Base-by-base conservation (phyloP, 306 rosid species). In the Senna siamea region DNA sequence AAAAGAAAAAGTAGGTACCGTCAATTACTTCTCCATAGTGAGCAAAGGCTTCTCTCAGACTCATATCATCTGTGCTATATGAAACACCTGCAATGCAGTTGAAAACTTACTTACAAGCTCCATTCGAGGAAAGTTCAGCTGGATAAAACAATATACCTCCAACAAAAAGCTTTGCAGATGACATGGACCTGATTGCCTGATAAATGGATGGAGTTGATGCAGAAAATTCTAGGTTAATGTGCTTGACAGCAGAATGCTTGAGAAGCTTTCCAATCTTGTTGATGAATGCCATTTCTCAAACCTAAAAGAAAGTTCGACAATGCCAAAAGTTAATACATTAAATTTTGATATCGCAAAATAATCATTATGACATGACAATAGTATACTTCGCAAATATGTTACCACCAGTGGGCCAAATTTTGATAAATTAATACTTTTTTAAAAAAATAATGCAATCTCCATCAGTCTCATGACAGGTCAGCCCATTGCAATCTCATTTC, bases 161-260 rank as follows among this genome's bases (percentile, higher is more conserved):
- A 20, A 85, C 67, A 56, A 85, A 81, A 61, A 85, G 19, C 75
- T 76, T 85, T 26, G 78, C 61, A 32, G 88, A 78, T 53, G 86
- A 85, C 86, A 85, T 81, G 69, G 79, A 85, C 74, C 86, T 72
- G 63, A 85, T 81, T 61, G 86, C 77, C 73, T 81, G 88, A 57
- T 72, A 78, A 37, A 79, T 14, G 4, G 82, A 81, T 48, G 86
- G 86, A 68, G 56, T 67, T 15, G 79, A 85, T 32, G 34, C 48
- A 50, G 83, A 85, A 35, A 75, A 20, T 52, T 84, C 88, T 13
- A 75, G 79, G 72, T 78, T 75, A 47, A 81, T 71, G 69, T 69
- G 38, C 81, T 62, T 81, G 69, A 75, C 74, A 72, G 84, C 84
- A 85, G 83, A 69, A 23, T 43, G 81, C 82, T 41, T 50, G 41